phyloP scores from a whole-genome alignment of 2,329 filamentous ascomycete species.

The Drechslerella stenobrocha region DNA sequence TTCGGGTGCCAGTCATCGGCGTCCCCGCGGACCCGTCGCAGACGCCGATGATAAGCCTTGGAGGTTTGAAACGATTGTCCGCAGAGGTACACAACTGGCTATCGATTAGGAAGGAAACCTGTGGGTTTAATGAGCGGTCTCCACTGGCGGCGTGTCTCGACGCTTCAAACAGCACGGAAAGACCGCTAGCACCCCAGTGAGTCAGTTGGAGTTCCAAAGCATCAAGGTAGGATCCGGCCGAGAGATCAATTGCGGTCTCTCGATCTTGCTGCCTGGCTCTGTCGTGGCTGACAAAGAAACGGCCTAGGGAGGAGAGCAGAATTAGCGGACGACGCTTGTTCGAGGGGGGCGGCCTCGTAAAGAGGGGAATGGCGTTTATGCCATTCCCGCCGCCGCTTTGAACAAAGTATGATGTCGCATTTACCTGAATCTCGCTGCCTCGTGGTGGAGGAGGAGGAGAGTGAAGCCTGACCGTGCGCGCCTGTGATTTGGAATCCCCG shows the following conservation, averaged over 20 bases:
- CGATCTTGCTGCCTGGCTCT: too few species aligned
- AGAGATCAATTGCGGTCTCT: background rate
- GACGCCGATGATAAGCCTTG: constrained; percentile 18
- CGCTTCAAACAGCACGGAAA: constrained; percentile 21
- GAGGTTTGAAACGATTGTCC: background rate
- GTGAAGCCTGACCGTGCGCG: constrained; percentile 38
- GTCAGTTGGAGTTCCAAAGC: constrained; percentile 5
- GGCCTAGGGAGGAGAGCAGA: too few species aligned
- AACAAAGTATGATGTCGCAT: constrained; percentile 15
- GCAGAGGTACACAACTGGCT: background rate
- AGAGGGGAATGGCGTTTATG: background rate
- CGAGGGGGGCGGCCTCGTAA: too few species aligned
- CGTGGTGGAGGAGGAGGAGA: background rate
- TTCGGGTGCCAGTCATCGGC: constrained; percentile 13
- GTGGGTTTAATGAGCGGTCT: too few species aligned
- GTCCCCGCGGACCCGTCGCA: constrained; percentile 30
- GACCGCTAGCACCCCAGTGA: constrained; percentile 22
- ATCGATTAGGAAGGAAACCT: too few species aligned
- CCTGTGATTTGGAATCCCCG: constrained; percentile 37
- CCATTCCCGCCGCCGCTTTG: background rate
- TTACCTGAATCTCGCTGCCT: constrained; percentile 21
- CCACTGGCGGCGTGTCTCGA: constrained; percentile 7
- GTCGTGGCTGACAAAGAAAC: too few species aligned
- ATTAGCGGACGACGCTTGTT: too few species aligned
- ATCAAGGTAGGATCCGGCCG: constrained; percentile 25